Conservation (phyloP, 768 basidiomycete genomes). For the Hygrocybe coccinea region DNA sequence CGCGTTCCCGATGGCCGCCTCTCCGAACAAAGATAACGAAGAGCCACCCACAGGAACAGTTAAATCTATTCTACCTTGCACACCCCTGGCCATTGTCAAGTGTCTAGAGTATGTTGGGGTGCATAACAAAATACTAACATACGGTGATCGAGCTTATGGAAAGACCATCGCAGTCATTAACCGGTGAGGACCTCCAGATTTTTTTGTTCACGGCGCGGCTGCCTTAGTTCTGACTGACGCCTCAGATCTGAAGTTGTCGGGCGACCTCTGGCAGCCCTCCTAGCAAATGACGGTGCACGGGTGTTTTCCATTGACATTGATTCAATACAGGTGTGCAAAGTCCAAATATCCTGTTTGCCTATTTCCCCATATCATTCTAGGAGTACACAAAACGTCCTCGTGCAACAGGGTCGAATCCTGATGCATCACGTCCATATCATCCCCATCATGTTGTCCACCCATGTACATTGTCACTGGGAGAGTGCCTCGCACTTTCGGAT, state of each 20-base stretch:
- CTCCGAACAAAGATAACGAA: slow-evolving; percentile 43
- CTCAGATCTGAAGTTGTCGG: slow-evolving; percentile 93
- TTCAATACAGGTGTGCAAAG: slow-evolving; percentile 64
- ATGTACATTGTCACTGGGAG: slow-evolving; percentile 59
- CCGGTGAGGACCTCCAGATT: slow-evolving; percentile 45
- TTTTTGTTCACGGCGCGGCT: background rate
- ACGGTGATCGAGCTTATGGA: slow-evolving; percentile 93
- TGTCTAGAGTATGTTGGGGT: slow-evolving; percentile 86
- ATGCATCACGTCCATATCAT: slow-evolving; percentile 56
- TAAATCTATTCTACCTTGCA: slow-evolving; percentile 96
- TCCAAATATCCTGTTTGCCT: background rate
- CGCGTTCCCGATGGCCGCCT: slow-evolving; percentile 38
- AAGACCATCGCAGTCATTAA: slow-evolving; percentile 93
- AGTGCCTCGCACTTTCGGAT: slow-evolving; percentile 81
- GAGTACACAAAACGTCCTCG: slow-evolving; percentile 93
- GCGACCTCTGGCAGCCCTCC: slow-evolving; percentile 88
- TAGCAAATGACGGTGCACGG: slow-evolving; percentile 94
- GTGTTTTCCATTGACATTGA: slow-evolving; percentile 96
- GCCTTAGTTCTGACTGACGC: slow-evolving; percentile 3
- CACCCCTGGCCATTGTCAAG: slow-evolving; percentile 95
- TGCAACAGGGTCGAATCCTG: slow-evolving; percentile 30
- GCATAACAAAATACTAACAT: slow-evolving; percentile 87
- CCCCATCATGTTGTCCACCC: slow-evolving; percentile 81
- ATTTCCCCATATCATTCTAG: slow-evolving; percentile 18
- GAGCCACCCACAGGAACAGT: slow-evolving; percentile 78